Evolutionary conservation across 78 protist genomes (phyloP), one percentile per base, ranked within the genome.

Genomic region (Anaeramoeba ignava): DNA sequence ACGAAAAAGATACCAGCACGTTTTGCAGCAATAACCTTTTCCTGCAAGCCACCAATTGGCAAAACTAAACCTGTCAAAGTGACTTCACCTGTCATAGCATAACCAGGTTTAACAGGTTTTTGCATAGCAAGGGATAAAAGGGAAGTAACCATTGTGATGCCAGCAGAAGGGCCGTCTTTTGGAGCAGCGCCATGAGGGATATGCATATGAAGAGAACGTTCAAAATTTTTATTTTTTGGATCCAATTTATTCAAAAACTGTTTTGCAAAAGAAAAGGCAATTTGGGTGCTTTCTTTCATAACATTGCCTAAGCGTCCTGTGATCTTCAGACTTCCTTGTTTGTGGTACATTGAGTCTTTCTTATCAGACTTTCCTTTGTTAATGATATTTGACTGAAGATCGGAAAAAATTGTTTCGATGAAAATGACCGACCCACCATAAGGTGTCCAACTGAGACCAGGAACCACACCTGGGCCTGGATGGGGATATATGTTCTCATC

Each of bases 1-100:
- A 95, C 37, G 0, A 2, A 0, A 39, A 41, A 87, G 41, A 94
- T 83, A 33, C 89, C 92, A 38, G 88, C 87, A 38, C 95, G 88
- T 78, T 82, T 81, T 2, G 98, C 96, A 3, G 94, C 93, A 8
- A 95, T 37, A n/a, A 88, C 83, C 87, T 95, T 95, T 82, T 95
- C 97, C 42, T 85, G 86, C 86, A 95, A 80, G 36, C 96, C 96
- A n/a, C 95, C 93, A 0, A 95, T 90, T 23, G 89, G 90, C 39
- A 95, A 81, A 0, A 95, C 95, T 41, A 79, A 84, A n/a, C 87
- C 87, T 17, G 87, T 85, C 67, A 85, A 78, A n/a, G 92, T 85
- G 8, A 95, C 33, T 84, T 95, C 98, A 42, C 98, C 98, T 17
- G 96, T 92, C 96, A 95, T 94, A 31, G 96, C 95, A 0, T 90